Evolutionary conservation across 345 rosid species (phyloP).

Genomic region (Microthlaspi erraticum): DNA sequence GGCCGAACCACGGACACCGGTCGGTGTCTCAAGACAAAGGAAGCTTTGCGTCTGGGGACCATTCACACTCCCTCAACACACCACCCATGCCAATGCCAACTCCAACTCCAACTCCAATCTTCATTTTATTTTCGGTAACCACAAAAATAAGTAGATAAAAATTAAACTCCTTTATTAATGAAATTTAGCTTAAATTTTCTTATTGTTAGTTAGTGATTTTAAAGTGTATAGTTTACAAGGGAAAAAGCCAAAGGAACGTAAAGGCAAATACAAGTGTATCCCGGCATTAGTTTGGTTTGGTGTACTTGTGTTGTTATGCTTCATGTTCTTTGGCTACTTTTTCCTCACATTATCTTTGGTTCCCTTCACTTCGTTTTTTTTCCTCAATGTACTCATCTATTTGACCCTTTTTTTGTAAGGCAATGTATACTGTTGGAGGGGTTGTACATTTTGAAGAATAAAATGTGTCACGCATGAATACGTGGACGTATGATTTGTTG

Average conservation of each 20-base stretch:
- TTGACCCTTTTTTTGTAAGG: background rate
- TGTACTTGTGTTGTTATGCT: conserved; percentile 27
- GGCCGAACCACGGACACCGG: conserved; percentile 67
- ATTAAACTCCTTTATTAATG: background rate
- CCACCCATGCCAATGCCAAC: conserved; percentile 29
- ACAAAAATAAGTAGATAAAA: background rate
- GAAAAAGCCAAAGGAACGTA: conserved; percentile 32
- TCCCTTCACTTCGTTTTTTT: conserved; percentile 1
- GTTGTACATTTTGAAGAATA: background rate
- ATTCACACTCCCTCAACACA: conserved; percentile 32
- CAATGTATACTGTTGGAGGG: background rate
- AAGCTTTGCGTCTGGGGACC: conserved; percentile 46
- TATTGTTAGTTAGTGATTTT: background rate
- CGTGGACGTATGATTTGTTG: too few species aligned
- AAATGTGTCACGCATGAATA: too few species aligned
- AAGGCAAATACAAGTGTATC: conserved; percentile 29
- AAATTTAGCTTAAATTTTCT: background rate
- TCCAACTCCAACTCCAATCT: conserved; percentile 24
- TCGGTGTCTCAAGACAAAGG: conserved; percentile 28
- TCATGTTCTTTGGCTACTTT: conserved; percentile 38
- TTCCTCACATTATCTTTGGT: conserved; percentile 5
- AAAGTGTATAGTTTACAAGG: conserved; percentile 20
- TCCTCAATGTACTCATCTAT: background rate
- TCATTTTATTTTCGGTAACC: background rate
- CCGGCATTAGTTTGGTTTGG: conserved; percentile 31